Base-by-base conservation (phyloP, 805 yeast species). In the Pichia membranifaciens region DNA sequence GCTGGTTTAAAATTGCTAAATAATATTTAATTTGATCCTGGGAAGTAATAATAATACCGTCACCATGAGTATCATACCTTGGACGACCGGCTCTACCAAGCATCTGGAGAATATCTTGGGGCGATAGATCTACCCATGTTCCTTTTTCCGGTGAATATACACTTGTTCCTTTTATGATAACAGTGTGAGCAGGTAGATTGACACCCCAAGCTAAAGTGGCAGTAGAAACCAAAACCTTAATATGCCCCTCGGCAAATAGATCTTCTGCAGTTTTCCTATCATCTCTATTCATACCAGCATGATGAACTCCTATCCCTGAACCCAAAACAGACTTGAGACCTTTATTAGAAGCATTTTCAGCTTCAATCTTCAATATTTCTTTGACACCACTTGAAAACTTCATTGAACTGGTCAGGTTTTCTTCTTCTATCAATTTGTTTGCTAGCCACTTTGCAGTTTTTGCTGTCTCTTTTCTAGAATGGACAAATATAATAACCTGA, bases 21-120 rank as follows among this genome's bases (percentile, higher is more conserved):
- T 89, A 91, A 60, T 88, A 90, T 54, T 87, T 91, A 16, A 91
- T 74, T 57, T 89, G 95, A 18, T 82, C 81, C 49, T 87, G 93
- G 0, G 90, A 75, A 0, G 98, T 93, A 42, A 91, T 87, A 29
- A 91, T 87, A 3, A 91, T 81, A 69, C 98, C 99, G 56, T 87
- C 96, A 58, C 99, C 99, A 58, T 81, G 78, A 16, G 81, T 80
- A 64, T 91, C 99, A 66, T 84, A 93, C 45, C 96, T 74, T 0
- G 99, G 99, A 65, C 99, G 76, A 56, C 98, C 98, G 17, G 98
- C 98, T 70, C 98, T 79, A 33, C 98, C 98, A n/a, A 91, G 72
- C 98, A 91, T 91, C 67, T 91, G 99, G 9, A 91, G 65, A 34
- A 91, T 84, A 66, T 93, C 98, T 58, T 91, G 99, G 0, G 97